These are phyloP conservation scores for Phialocephala subalpina DNA, from an alignment of 2,329 filamentous ascomycete species.

Conservation along the genomic window DNA sequence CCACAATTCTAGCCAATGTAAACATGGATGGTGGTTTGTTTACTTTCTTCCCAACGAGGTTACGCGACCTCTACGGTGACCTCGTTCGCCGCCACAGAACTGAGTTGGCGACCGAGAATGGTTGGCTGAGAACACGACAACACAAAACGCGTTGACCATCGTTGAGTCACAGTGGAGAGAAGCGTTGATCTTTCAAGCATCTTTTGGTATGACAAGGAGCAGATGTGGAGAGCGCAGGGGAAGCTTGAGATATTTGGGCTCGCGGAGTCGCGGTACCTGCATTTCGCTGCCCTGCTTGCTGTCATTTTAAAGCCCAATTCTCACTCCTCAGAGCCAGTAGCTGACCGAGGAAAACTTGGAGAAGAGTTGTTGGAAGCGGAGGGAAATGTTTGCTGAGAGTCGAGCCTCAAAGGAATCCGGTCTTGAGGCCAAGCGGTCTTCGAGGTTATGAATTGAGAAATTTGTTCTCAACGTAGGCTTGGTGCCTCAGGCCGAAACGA, in stretches of 20 bases:
- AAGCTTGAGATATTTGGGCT: not conserved
- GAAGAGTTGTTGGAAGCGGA: too few relatives aligned
- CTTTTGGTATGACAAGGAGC: not conserved
- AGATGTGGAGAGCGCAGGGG: not conserved
- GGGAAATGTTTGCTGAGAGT: too few relatives aligned
- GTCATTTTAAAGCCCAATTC: too few relatives aligned
- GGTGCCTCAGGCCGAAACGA: too few relatives aligned
- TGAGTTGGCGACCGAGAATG: not conserved
- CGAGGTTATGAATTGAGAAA: too few relatives aligned
- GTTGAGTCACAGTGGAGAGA: constrained; percentile 6
- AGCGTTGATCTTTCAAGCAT: not conserved
- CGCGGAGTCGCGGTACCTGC: not conserved
- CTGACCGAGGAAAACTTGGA: too few relatives aligned
- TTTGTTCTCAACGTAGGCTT: too few relatives aligned
- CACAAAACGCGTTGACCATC: constrained; percentile 1
- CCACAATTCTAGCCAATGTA: constrained; percentile 3
- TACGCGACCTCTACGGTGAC: constrained; percentile 9
- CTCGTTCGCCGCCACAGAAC: not conserved
- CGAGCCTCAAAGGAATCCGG: too few relatives aligned
- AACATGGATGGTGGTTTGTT: constrained; percentile 10
- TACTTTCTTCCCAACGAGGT: constrained; percentile 10
- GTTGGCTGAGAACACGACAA: constrained; percentile 11
- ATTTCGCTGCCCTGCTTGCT: too few relatives aligned
- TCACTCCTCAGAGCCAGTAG: too few relatives aligned
- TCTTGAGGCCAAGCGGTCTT: too few relatives aligned